Base-by-base conservation (phyloP, 208 protist genomes). In the Leishmania guyanensis region DNA sequence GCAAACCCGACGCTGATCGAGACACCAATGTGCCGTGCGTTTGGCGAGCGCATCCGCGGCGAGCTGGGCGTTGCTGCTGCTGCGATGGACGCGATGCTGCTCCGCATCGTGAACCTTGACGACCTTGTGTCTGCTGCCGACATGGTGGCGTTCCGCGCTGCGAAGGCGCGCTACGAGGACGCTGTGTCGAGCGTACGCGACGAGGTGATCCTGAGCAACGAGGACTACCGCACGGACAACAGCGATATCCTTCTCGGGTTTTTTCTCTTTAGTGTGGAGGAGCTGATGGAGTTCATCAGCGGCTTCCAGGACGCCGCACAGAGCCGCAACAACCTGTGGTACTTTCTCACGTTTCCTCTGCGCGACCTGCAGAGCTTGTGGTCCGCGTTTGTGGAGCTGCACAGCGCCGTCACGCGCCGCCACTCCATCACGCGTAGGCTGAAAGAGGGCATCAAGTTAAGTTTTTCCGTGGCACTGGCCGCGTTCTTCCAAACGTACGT, bases 371-470 rank as follows among this genome's bases (percentile, higher is more conserved):
- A 89, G 85, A 93, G 90, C 75, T 73, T 87, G 26, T 87, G 81
- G 77, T 71, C 84, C 1, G 91, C 91, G 33, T 87, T 90, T 22
- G 75, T 82, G 36, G 78, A 80, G 33, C 83, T 95, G 64, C 82
- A 84, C 76, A 22, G 78, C 56, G 83, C 81, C 43, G 77, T 97
- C 56, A 84, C 78, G 69, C 82, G 82, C 43, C 84, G 85, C 33
- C 88, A 86, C 84, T 87, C 88, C 36, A 88, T 97, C 74, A 95
- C 92, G 50, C 90, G 94, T 10, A 91, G 94, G 20, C 76, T 92
- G 68, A 97, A 97, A 80, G 94, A 97, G 85, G 91, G 91, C 20
- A 95, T 96, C 79, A 95, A 95, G 83, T 84, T 97, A 26, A 83
- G 90, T 1, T 72, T 94, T 0, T 92, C 88, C 83, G 91, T 97